phyloP scores from a whole-genome alignment of 768 basidiomycete species.

The Pleurotus salmoneostramineus region DNA sequence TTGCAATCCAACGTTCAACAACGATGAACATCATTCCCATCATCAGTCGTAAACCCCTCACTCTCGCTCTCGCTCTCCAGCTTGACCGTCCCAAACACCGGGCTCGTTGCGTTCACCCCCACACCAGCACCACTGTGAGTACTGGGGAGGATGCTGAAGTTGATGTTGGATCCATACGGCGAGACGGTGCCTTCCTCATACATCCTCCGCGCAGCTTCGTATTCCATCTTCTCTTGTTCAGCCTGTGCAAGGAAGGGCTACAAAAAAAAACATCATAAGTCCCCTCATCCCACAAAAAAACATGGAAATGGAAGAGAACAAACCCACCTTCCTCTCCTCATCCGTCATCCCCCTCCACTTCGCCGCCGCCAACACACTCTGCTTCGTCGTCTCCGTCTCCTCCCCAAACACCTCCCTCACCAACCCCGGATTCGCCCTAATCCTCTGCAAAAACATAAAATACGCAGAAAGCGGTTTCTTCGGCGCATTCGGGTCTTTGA shows the following conservation, averaged over 20 bases:
- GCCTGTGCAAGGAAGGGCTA: constrained; percentile 93
- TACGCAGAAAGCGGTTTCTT: constrained; percentile 95
- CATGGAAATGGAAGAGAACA: not conserved
- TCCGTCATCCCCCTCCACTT: constrained; percentile 93
- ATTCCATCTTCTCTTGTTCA: constrained; percentile 93
- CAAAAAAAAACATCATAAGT: constrained; percentile 3
- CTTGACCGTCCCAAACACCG: constrained; percentile 52
- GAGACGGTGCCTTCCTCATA: constrained; percentile 78
- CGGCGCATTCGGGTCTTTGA: constrained; percentile 95
- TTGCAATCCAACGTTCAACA: too few relatives aligned
- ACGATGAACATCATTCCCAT: constrained; percentile 35
- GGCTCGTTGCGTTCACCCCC: constrained; percentile 19
- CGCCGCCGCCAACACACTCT: constrained; percentile 89
- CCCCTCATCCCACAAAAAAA: not conserved
- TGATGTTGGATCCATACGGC: constrained; percentile 71
- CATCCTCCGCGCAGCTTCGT: constrained; percentile 77
- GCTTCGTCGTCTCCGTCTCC: constrained; percentile 91
- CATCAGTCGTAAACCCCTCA: constrained; percentile 56
- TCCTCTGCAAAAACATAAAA: constrained; percentile 92
- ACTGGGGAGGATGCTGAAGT: constrained; percentile 78
- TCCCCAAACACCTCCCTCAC: constrained; percentile 82
- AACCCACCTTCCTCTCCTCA: constrained; percentile 82
- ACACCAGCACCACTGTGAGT: too few relatives aligned
- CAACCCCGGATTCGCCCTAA: constrained; percentile 73
- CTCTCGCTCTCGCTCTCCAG: constrained; percentile 69